Base-by-base conservation (phyloP, 352 stramenopile species). In the Globisporangium middletonii region DNA sequence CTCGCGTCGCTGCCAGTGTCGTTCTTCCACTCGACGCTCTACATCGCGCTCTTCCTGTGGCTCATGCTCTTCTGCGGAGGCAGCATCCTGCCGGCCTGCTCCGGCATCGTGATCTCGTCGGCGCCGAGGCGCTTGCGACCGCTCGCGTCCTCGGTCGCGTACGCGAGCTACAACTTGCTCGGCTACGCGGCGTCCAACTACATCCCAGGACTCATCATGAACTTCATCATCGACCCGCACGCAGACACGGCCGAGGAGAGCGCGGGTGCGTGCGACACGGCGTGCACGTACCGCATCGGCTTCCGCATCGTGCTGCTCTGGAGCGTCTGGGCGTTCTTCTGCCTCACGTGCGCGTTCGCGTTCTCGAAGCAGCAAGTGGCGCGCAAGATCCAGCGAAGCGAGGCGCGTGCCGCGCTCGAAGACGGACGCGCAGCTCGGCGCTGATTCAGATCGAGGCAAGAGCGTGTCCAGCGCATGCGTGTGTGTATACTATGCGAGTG, bases 161-260 rank as follows among this genome's bases (percentile, higher is more conserved):
- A 93, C 50, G 77, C 77, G 18, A 86, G 75, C 59, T 93, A 92
- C 69, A 93, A 93, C 57, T 65, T 93, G n/a, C 79, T 93, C n/a
- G 83, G 83, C 27, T 91, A 93, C 64, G 81, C 82, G 48, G 71
- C 80, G 9, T 91, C 80, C n/a, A 91, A 88, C 68, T 92, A 92
- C 72, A 68, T 92, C 50, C 83, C 83, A 23, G 83, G 83, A 0
- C 67, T 91, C 38, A 85, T 91, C 59, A 92, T 92, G 83, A 85
- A 87, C 65, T 71, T 90, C 53, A 87, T 93, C 50, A 73, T 93
- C 48, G 68, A 72, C 57, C 60, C 73, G 15, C 65, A 62, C 26
- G 64, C 52, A 15, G 67, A 78, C 43, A 50, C 49, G 3, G 63
- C 65, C 30, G 45, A 50, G 12, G 71, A 72, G 45, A 43, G 63